A percentile compares a stretch with the other conserved stretches of the same genome.
phyloP scores from a whole-genome alignment of 2,329 filamentous ascomycete species.

The Penicillium aurantiogriseum region DNA sequence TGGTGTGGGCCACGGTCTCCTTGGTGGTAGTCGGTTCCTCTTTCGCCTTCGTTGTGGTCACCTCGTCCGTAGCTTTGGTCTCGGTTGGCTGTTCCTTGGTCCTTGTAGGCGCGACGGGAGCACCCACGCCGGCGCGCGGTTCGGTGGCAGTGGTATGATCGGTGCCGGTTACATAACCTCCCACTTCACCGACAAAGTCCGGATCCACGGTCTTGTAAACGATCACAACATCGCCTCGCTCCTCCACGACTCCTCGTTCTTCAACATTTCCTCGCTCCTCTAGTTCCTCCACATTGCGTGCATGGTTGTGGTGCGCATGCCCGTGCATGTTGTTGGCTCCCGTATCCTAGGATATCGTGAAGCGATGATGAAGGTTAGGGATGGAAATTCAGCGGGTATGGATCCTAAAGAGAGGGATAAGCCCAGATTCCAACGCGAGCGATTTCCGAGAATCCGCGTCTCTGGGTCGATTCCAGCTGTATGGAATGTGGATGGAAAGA shows the following conservation, averaged over 20 bases:
- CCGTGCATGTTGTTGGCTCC: slow-evolving; percentile 31
- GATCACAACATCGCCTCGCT: slow-evolving; percentile 27
- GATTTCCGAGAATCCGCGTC: slow-evolving; percentile 14
- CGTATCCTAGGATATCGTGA: neutral
- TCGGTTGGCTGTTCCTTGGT: slow-evolving; percentile 18
- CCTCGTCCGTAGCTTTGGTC: slow-evolving; percentile 13
- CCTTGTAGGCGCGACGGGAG: slow-evolving; percentile 25
- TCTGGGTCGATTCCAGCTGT: slow-evolving; percentile 10
- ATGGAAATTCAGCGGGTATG: neutral
- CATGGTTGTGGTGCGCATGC: slow-evolving; percentile 33
- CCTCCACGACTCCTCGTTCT: slow-evolving; percentile 3
- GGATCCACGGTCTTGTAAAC: slow-evolving; percentile 54
- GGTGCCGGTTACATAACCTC: slow-evolving; percentile 46
- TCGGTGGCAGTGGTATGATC: slow-evolving; percentile 15
- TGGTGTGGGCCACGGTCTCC: slow-evolving; percentile 12
- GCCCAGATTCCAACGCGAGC: slow-evolving; percentile 22
- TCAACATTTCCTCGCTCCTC: slow-evolving; percentile 14
- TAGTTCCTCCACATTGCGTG: slow-evolving; percentile 22
- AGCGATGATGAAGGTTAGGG: neutral
- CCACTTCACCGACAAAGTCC: slow-evolving; percentile 54
- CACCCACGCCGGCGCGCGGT: slow-evolving; percentile 27
- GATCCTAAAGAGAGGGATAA: slow-evolving; percentile 10
- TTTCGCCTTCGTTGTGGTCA: slow-evolving; percentile 3
- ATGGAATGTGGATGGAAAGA: slow-evolving; percentile 29
- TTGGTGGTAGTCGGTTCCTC: slow-evolving; percentile 15